Conservation (phyloP, 495 filamentous ascomycete genomes). For the Penicillium egyptiacum region DNA sequence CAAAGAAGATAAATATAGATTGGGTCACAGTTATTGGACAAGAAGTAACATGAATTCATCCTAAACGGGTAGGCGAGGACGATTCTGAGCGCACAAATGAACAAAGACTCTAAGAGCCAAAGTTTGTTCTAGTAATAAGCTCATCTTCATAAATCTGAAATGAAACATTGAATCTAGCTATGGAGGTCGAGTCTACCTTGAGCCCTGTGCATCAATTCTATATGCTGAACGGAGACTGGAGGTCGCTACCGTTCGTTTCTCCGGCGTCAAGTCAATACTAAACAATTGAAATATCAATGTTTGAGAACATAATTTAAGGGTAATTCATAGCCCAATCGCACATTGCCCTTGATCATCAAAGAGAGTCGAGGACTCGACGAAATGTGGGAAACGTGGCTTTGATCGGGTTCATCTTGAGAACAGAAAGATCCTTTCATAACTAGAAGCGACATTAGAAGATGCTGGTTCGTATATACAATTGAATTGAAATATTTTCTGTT, state of each 20-base stretch:
- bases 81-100: not conserved
- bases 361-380: not conserved
- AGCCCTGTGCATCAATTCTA: not conserved
- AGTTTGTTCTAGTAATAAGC: not conserved
- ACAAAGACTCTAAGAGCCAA: not conserved
- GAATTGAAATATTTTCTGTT: not conserved
- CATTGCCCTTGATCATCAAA: not conserved
- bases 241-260: not conserved
- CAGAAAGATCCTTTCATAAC: not conserved
- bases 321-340: not conserved
- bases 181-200: not conserved
- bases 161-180: not conserved
- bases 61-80: not conserved
- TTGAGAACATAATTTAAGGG: not conserved
- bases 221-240: not conserved
- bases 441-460: not conserved
- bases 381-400: not conserved
- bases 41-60: not conserved
- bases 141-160: not conserved
- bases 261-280: not conserved
- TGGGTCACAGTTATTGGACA: not conserved
- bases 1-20: slow-evolving; percentile 3
- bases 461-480: not conserved
- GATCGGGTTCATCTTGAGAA: not conserved
- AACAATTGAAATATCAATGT: not conserved